Evolutionary conservation across 2,329 filamentous ascomycete genomes (phyloP).

Genomic region (Cercospora zeina): DNA sequence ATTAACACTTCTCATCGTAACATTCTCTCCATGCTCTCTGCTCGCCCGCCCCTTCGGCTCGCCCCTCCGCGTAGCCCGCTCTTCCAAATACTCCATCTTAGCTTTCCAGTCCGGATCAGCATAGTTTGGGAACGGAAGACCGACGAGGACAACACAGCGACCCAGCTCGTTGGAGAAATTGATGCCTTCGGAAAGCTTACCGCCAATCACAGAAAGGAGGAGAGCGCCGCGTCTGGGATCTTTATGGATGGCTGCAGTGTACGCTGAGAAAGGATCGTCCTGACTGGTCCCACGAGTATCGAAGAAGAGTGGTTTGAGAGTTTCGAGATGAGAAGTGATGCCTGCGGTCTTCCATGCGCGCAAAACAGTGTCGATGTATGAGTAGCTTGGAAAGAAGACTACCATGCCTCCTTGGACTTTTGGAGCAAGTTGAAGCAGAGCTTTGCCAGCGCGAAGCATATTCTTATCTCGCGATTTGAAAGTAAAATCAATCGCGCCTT

Average conservation of each 20-base stretch:
- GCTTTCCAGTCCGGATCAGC: slow-evolving; percentile 90
- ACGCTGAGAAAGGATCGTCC: slow-evolving; percentile 72
- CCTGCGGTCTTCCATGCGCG: slow-evolving; percentile 43
- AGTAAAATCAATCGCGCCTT: slow-evolving; percentile 75
- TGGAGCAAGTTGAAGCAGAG: slow-evolving; percentile 69
- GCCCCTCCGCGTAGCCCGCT: slow-evolving; percentile 48
- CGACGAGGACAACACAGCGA: slow-evolving; percentile 86
- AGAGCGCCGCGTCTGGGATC: slow-evolving; percentile 64
- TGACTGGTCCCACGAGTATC: slow-evolving; percentile 56
- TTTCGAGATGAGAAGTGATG: slow-evolving; percentile 35
- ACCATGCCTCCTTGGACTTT: slow-evolving; percentile 86
- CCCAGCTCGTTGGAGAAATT: slow-evolving; percentile 94
- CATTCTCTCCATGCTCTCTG: slow-evolving; percentile 86
- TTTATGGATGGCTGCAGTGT: slow-evolving; percentile 63
- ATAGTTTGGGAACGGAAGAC: slow-evolving; percentile 88
- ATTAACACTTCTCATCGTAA: slow-evolving; percentile 95
- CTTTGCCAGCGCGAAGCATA: slow-evolving; percentile 68
- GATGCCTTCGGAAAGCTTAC: slow-evolving; percentile 95
- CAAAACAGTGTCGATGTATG: slow-evolving; percentile 75
- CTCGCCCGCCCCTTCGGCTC: slow-evolving; percentile 54
- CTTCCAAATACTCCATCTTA: slow-evolving; percentile 82
- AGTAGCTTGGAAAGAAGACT: slow-evolving; percentile 93
- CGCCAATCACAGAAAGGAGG: slow-evolving; percentile 86
- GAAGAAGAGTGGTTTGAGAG: slow-evolving; percentile 53
- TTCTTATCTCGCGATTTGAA: slow-evolving; percentile 74